phyloP scores from a whole-genome alignment of 2,329 filamentous ascomycete species.

The Pseudopithomyces maydicus region DNA sequence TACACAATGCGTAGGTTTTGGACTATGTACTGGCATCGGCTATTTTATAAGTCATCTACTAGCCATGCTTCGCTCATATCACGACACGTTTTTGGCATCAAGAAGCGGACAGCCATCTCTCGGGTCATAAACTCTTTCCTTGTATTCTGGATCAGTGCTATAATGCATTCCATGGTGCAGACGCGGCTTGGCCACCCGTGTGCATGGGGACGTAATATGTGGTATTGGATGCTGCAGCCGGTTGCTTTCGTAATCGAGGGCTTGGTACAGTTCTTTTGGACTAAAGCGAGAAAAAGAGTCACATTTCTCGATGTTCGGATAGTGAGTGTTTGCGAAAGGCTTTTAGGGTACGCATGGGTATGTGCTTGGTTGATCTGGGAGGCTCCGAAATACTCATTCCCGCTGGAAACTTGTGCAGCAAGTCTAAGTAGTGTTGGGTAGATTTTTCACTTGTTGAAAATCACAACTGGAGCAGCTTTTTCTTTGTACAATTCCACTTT shows the following conservation, averaged over 20 bases:
- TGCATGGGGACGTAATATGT: conserved; percentile 12
- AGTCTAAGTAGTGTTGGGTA: too few relatives aligned
- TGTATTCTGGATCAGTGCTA: conserved; percentile 7
- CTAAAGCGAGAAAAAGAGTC: background rate
- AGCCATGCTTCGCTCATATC: conserved; percentile 9
- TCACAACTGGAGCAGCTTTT: too few relatives aligned
- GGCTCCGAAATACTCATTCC: conserved; percentile 10
- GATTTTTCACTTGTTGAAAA: too few relatives aligned
- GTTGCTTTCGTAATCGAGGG: conserved; percentile 12
- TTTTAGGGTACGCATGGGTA: conserved; percentile 12
- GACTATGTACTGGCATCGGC: conserved; percentile 10
- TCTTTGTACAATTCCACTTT: too few relatives aligned
- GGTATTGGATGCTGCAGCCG: conserved; percentile 14
- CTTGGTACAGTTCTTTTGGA: conserved; percentile 10
- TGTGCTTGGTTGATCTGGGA: conserved; percentile 10
- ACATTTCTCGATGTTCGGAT: background rate
- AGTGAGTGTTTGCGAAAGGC: conserved; percentile 1
- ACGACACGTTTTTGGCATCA: background rate
- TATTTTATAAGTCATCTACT: conserved; percentile 12
- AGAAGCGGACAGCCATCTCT: background rate
- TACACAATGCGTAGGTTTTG: conserved; percentile 12
- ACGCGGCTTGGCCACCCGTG: conserved; percentile 9
- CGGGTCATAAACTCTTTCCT: conserved; percentile 7
- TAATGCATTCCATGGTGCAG: conserved; percentile 12
- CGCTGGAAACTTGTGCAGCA: background rate